Conservation (phyloP, 108 stramenopile genomes). For the Skeletonema costatum region DNA sequence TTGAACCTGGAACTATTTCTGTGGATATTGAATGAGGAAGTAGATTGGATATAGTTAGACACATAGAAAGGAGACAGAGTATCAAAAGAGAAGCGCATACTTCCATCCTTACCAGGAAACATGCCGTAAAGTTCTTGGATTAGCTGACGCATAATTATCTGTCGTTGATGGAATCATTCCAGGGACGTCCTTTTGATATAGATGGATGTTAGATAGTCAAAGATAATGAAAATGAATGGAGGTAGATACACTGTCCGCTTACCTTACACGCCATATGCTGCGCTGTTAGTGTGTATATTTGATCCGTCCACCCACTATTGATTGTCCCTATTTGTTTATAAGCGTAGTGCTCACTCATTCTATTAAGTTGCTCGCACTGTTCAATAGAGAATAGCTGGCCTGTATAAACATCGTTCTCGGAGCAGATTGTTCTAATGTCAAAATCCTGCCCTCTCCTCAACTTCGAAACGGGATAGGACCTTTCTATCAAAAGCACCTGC, state of each 20-base stretch:
- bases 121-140: slow-evolving; percentile 9
- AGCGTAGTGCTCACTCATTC: slow-evolving; percentile 21
- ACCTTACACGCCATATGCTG: slow-evolving; percentile 10
- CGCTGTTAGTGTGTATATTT: slow-evolving; percentile 21
- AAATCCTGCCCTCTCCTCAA: slow-evolving; percentile 1
- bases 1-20: background rate
- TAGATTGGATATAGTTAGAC: too few relatives aligned
- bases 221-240: too few relatives aligned
- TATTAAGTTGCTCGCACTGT: slow-evolving; percentile 22
- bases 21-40: too few relatives aligned
- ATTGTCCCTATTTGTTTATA: slow-evolving; percentile 3
- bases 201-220: too few relatives aligned
- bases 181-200: background rate
- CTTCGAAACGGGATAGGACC: too few relatives aligned
- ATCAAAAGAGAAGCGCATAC: too few relatives aligned
- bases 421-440: background rate
- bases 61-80: too few relatives aligned
- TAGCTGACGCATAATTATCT: slow-evolving; percentile 9
- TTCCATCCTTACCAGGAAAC: background rate
- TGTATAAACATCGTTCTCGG: slow-evolving; percentile 2
- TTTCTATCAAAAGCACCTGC: too few relatives aligned
- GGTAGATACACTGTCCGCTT: too few relatives aligned
- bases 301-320: slow-evolving; percentile 18
- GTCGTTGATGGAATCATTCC: slow-evolving; percentile 13
- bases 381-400: slow-evolving; percentile 16